Base-by-base conservation (phyloP, 495 filamentous ascomycete species). In the Hypoxylon lienhwacheense region DNA sequence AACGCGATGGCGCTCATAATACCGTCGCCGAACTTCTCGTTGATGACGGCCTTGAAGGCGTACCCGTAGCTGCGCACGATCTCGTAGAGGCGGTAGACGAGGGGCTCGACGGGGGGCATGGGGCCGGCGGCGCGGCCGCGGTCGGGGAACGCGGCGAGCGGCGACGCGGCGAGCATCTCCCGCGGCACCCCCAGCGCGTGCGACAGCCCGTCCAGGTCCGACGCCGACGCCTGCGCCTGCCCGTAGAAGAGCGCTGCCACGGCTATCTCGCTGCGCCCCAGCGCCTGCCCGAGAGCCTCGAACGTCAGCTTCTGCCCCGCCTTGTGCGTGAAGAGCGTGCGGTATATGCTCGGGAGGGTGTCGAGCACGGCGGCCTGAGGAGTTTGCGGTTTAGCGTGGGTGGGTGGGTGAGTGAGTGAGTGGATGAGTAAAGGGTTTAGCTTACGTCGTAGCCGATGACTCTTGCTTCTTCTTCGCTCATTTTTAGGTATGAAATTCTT, bases 1-100 rank as follows among this genome's bases (percentile, higher is more conserved):
- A 98, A 98, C 5, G 85, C 81, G 67, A 98, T 96, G 0, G 92
- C 93, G 65, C 90, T 95, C 93, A 98, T 97, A 64, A 98, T 98
- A 0, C 93, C 93, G 71, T 98, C 93, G 0, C 93, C 93, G 73
- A 98, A 97, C 77, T 96, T 98, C 81, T 98, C 93, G 66, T 98
- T 98, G 69, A 98, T 69, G 6, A 98, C 78, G 5, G 90, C 92
- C 80, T 97, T 97, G 71, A 93, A 97, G 16, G 93, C 89, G 70
- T 95, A 93, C 4, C 93, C 93, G 66, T 97, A 98, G 67, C 95
- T 98, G 81, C 97, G 91, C 64, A 98, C 87, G 68, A 97, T 89
- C 78, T 98, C 93, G 71, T 89, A 98, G 48, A 98, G 68, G 0
- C 93, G 78, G 67, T 98, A 98, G 66, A 98, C 92, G 55, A 97